phyloP scores from a whole-genome alignment of 208 protist species.

The Trypanosoma lewisi region DNA sequence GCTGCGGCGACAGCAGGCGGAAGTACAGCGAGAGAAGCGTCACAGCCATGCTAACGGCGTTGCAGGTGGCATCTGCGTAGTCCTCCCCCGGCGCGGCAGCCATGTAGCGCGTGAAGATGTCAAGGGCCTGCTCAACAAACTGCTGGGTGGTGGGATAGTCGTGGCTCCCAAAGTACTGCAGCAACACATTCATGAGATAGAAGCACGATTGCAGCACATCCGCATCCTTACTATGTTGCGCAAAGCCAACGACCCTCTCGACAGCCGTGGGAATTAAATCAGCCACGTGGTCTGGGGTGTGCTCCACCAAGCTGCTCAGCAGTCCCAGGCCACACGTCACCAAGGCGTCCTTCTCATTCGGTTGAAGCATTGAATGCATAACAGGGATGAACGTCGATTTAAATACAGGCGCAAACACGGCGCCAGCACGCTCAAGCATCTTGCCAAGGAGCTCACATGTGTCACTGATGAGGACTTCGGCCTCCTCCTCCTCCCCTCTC shows the following conservation, averaged over 20 bases:
- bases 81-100: constrained; percentile 26
- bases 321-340: constrained; percentile 53
- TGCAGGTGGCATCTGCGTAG: constrained; percentile 59
- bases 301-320: constrained; percentile 79
- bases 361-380: constrained; percentile 51
- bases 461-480: constrained; percentile 57
- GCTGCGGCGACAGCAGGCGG: constrained; percentile 21
- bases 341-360: constrained; percentile 65
- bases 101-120: constrained; percentile 44
- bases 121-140: constrained; percentile 48
- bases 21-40: constrained; percentile 60
- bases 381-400: constrained; percentile 58
- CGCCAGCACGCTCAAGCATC: constrained; percentile 54
- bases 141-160: constrained; percentile 18
- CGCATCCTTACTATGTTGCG: constrained; percentile 39
- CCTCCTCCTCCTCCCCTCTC: constrained; percentile 67
- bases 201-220: constrained; percentile 67
- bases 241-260: constrained; percentile 48
- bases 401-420: constrained; percentile 73
- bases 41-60: constrained; percentile 62
- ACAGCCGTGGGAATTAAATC: constrained; percentile 45
- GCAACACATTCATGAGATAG: constrained; percentile 71
- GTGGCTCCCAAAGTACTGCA: constrained; percentile 53
- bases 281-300: constrained; percentile 51
- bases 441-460: constrained; percentile 64